Percentiles rank a stretch among this genome's conserved stretches.
Evolutionary conservation across 495 filamentous ascomycete genomes (phyloP).

Genomic region (Talaromyces ruber): DNA sequence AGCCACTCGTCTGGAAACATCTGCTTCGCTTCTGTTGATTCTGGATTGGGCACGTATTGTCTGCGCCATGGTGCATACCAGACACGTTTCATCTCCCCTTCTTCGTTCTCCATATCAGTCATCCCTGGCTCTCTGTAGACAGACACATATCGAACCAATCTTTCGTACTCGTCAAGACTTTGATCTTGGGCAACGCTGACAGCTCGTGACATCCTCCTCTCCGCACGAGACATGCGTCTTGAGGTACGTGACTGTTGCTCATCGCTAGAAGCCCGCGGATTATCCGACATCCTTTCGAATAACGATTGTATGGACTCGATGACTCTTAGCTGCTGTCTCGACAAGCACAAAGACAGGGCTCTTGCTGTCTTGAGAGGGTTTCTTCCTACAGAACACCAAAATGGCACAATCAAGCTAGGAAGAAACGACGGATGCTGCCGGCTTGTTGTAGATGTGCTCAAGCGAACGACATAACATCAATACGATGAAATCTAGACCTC

Average conservation of each 20-base stretch:
- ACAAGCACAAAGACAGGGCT: neutral
- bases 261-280: neutral
- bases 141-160: slow-evolving; percentile 55
- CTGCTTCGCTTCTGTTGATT: slow-evolving; percentile 21
- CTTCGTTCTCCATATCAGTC: slow-evolving; percentile 15
- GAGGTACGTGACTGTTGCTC: slow-evolving; percentile 4
- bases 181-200: slow-evolving; percentile 20
- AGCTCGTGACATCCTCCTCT: slow-evolving; percentile 11
- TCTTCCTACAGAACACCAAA: neutral
- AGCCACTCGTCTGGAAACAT: slow-evolving; percentile 63
- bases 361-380: neutral
- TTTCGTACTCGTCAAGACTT: slow-evolving; percentile 43
- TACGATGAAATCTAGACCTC: neutral
- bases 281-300: neutral
- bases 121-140: slow-evolving; percentile 46
- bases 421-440: neutral
- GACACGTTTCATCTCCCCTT: slow-evolving; percentile 24
- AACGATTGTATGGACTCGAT: neutral
- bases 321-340: neutral
- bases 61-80: slow-evolving; percentile 54
- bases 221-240: slow-evolving; percentile 31
- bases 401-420: neutral
- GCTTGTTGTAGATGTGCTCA: neutral
- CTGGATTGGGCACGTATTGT: slow-evolving; percentile 38
- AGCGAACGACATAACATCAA: neutral